Evolutionary conservation across 2,329 filamentous ascomycete species (phyloP), one percentile per base, ranked within the genome.

Genomic region (Aspergillus fijiensis): DNA sequence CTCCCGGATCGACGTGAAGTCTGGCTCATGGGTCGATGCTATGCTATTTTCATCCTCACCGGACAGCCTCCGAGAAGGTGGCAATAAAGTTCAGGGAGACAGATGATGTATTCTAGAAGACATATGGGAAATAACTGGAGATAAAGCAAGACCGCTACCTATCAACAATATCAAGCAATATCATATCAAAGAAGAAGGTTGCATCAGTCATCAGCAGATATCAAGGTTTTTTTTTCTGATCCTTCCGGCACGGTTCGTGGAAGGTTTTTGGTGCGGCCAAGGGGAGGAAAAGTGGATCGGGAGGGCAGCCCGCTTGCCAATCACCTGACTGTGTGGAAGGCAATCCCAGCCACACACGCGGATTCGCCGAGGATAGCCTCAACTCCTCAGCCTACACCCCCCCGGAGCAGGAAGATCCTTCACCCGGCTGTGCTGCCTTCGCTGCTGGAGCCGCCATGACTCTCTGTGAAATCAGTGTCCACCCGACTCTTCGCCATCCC

Each of bases 1-100:
- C 39, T 45, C n/a, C 19, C 53, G 53, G 53, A 29, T 47, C 53
- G 25, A 21, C 53, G 42, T 49, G 47, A 31, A 23, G 33, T 55
- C 42, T 47, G 53, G 10, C 35, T 25, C 19, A 14, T 19, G 27
- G 50, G 47, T 49, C 23, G 49, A n/a, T 50, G 49, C 39, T 19
- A 45, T 45, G 39, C 39, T 45, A 16, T 45, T 45, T 45, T 45
- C 33, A 45, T 19, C 16, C 39, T 45, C 3, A 16, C 33, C 33
- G 33, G 39, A 12, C 14, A 19, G 14, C 39, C 16, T 19, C 14
- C 14, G 16, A 5, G 19, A 5, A 45, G 12, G 39, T 45, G 39
- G 39, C 39, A 19, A 45, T 16, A 6, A 19, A 45, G 14, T 4
- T n/a, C n/a, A 12, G 11, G 9, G 5, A n/a, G 39, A 45, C 14